Evolutionary conservation across 352 stramenopile genomes (phyloP).

Genomic region (Phytophthora citrophthora): DNA sequence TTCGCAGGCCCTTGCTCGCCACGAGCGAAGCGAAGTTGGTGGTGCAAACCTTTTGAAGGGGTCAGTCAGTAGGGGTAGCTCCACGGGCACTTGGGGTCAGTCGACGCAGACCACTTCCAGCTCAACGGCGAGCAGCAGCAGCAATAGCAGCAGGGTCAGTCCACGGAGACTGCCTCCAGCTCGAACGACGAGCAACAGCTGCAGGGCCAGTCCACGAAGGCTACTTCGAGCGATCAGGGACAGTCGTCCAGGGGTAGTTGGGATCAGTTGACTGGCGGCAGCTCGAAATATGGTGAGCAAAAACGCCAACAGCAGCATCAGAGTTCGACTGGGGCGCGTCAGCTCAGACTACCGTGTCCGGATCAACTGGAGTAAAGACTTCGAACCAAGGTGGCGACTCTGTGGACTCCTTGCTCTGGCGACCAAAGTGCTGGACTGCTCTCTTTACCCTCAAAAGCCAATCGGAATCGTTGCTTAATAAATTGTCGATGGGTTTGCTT

Average conservation of each 20-base stretch:
- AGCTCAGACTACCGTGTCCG: constrained; percentile 4
- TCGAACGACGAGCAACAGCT: no score
- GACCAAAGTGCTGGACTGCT: no score
- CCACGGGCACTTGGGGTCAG: constrained; percentile 16
- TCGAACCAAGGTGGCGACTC: no score
- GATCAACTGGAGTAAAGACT: constrained; percentile 3
- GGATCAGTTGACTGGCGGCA: not conserved
- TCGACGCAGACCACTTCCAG: constrained; percentile 15
- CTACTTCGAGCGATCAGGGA: not conserved
- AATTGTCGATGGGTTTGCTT: no score
- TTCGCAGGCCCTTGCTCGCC: no score
- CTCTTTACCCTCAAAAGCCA: no score
- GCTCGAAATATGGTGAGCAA: not conserved
- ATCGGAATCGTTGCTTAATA: no score
- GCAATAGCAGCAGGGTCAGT: constrained; percentile 15
- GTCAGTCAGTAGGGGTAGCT: no score
- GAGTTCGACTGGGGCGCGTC: not conserved
- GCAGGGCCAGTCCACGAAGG: constrained; percentile 1
- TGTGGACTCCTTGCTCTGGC: no score
- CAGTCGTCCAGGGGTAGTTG: not conserved
- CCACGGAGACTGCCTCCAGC: constrained; percentile 4
- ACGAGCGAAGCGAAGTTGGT: no score
- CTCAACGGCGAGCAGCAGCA: constrained; percentile 9
- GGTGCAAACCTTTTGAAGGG: no score
- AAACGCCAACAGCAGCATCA: not conserved